A percentile compares a stretch with the other conserved stretches of the same genome.
Conservation (phyloP, 208 protist species). For the Acanthamoeba lenticulata region DNA sequence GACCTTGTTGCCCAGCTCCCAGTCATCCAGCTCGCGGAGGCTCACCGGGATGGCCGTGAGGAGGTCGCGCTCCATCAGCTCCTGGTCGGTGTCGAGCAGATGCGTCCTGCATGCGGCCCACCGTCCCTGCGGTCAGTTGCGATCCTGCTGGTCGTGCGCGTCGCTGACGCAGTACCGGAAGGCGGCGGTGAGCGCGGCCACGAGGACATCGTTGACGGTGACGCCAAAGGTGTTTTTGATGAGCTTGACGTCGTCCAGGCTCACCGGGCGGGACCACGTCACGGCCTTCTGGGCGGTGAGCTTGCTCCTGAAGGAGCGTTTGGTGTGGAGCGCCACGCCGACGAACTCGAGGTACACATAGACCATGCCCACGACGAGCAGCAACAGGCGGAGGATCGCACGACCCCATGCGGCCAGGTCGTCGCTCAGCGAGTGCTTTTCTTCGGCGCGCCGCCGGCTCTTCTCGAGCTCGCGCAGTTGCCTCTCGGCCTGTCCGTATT, state of each 20-base stretch:
- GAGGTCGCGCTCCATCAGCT: background rate
- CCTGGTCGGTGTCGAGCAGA: background rate
- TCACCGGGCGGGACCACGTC: background rate
- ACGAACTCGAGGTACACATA: background rate
- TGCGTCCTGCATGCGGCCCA: too few species aligned
- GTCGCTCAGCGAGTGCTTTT: background rate
- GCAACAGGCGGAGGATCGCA: background rate
- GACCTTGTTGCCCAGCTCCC: constrained; percentile 42
- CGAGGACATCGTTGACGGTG: constrained; percentile 9
- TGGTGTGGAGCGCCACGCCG: background rate
- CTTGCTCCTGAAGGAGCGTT: background rate
- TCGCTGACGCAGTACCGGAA: background rate
- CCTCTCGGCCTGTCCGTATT: constrained; percentile 31
- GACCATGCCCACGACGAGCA: background rate
- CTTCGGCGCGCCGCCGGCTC: background rate
- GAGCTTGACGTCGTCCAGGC: constrained; percentile 1
- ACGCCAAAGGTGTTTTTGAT: background rate
- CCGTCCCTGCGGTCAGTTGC: too few species aligned
- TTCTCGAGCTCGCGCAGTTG: background rate
- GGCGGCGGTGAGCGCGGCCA: background rate
- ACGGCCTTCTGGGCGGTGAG: background rate
- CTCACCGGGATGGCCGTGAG: constrained; percentile 24
- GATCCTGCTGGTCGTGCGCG: background rate
- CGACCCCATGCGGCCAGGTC: background rate
- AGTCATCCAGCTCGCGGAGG: background rate